Evolutionary conservation across 768 basidiomycete species (phyloP).

Genomic region (Leccinum rimulosum): DNA sequence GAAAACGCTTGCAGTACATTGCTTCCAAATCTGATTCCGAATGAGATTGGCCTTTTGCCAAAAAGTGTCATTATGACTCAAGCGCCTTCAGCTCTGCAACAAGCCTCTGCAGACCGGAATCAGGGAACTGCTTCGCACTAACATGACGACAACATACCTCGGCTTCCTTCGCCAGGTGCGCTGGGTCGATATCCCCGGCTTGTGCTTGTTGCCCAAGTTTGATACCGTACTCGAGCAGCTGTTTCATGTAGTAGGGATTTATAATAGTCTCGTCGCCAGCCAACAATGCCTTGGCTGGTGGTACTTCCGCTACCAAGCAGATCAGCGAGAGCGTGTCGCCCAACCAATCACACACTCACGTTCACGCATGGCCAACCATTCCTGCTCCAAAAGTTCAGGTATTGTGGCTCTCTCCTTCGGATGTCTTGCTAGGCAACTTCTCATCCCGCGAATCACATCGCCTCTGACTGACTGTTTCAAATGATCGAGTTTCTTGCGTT

Average conservation of each 20-base stretch:
- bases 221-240: conserved; percentile 70
- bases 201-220: conserved; percentile 47
- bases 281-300: conserved; percentile 34
- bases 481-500: conserved; percentile 58
- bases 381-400: conserved; percentile 78
- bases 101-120: conserved; percentile 45
- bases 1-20: conserved; percentile 28
- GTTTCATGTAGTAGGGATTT: conserved; percentile 77
- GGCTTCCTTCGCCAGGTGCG: conserved; percentile 51
- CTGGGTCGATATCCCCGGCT: conserved; percentile 42
- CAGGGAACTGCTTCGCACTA: background rate
- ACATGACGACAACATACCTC: conserved; percentile 41
- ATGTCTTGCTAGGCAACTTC: conserved; percentile 72
- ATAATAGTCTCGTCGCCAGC: conserved; percentile 65
- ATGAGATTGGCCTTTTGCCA: conserved; percentile 4
- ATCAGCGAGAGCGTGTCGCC: background rate
- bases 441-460: conserved; percentile 80
- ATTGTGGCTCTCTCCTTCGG: conserved; percentile 87
- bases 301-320: conserved; percentile 22
- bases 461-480: conserved; percentile 66
- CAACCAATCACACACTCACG: conserved; percentile 18
- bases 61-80: conserved; percentile 31
- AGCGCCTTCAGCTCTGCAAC: conserved; percentile 60
- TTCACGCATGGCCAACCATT: conserved; percentile 65
- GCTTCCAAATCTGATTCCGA: conserved; percentile 18